Conservation (phyloP, 768 basidiomycete species). For the Lentinus brumalis region DNA sequence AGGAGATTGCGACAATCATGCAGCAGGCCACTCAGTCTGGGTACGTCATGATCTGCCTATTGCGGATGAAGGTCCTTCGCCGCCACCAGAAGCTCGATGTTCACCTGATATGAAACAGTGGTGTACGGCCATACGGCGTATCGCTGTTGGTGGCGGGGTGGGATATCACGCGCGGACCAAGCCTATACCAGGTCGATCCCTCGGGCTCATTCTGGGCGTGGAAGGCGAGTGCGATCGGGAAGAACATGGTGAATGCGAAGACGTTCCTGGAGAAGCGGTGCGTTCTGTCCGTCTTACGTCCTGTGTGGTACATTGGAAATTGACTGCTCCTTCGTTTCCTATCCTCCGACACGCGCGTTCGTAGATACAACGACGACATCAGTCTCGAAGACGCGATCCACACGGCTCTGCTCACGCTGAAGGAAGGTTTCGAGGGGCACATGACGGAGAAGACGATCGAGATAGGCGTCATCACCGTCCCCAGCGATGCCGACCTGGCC, state of each 20-base stretch:
- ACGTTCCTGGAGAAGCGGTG: slow-evolving; percentile 99
- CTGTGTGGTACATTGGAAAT: slow-evolving; percentile 20
- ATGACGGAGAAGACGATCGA: slow-evolving; percentile 99
- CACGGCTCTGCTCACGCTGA: slow-evolving; percentile 94
- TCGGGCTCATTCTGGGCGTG: slow-evolving; percentile 99
- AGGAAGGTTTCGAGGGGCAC: slow-evolving; percentile 99
- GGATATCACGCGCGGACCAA: slow-evolving; percentile 92
- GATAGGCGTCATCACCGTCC: slow-evolving; percentile 94
- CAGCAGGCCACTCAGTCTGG: slow-evolving; percentile 99
- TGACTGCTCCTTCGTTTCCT: neutral
- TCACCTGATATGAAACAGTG: slow-evolving; percentile 52
- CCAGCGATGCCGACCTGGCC: slow-evolving; percentile 68
- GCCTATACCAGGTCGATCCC: slow-evolving; percentile 98
- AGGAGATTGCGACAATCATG: slow-evolving; percentile 98
- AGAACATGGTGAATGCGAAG: slow-evolving; percentile 99
- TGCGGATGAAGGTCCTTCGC: neutral
- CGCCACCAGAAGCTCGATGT: neutral
- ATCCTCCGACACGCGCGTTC: slow-evolving; percentile 19
- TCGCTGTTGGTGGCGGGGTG: slow-evolving; percentile 96
- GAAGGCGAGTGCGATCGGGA: slow-evolving; percentile 99
- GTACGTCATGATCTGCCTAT: slow-evolving; percentile 47
- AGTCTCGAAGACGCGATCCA: slow-evolving; percentile 99
- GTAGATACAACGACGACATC: slow-evolving; percentile 98
- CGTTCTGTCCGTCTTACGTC: slow-evolving; percentile 30
- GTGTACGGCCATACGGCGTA: slow-evolving; percentile 98